These are phyloP conservation scores for Aspergillus sp. DNA, from an alignment of 2,329 filamentous ascomycete species.

Conservation along the genomic window DNA sequence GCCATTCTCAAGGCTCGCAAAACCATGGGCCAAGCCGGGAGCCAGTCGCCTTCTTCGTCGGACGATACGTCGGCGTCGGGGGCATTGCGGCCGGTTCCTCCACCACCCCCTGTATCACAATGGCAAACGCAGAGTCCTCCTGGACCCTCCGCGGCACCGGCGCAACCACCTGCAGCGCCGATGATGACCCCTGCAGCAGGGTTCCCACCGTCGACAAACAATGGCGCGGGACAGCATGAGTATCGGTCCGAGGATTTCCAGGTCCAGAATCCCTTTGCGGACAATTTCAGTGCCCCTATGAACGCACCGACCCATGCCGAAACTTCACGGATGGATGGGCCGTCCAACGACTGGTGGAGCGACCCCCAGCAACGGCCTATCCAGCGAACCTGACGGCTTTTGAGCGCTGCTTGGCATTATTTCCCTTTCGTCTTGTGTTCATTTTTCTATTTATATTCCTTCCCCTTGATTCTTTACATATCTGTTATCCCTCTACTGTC, in stretches of 20 bases:
- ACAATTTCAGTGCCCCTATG: slow-evolving; percentile 22
- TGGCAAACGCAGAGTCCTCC: slow-evolving; percentile 10
- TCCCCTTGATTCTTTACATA: not conserved
- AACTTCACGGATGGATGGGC: slow-evolving; percentile 10
- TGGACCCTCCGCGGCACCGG: slow-evolving; percentile 15
- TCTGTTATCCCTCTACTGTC: not conserved
- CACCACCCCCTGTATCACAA: slow-evolving; percentile 16
- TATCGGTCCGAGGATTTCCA: slow-evolving; percentile 41
- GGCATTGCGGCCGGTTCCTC: slow-evolving; percentile 13
- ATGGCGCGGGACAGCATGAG: slow-evolving; percentile 26
- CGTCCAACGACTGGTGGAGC: slow-evolving; percentile 3
- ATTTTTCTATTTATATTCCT: not conserved
- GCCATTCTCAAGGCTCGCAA: slow-evolving; percentile 64
- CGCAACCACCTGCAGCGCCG: not conserved
- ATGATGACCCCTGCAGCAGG: not conserved
- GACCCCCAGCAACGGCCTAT: slow-evolving; percentile 2
- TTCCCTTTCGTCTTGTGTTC: no score
- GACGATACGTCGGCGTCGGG: slow-evolving; percentile 17
- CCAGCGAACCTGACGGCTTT: not conserved
- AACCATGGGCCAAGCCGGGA: slow-evolving; percentile 20
- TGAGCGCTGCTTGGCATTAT: not conserved
- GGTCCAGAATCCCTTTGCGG: slow-evolving; percentile 44
- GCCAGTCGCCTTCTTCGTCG: slow-evolving; percentile 18
- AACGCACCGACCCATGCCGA: slow-evolving; percentile 15
- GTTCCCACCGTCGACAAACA: slow-evolving; percentile 6